These are phyloP conservation scores for Amylocarpus encephaloides DNA, from an alignment of 2,329 filamentous ascomycete genomes.

Conservation along the genomic window DNA sequence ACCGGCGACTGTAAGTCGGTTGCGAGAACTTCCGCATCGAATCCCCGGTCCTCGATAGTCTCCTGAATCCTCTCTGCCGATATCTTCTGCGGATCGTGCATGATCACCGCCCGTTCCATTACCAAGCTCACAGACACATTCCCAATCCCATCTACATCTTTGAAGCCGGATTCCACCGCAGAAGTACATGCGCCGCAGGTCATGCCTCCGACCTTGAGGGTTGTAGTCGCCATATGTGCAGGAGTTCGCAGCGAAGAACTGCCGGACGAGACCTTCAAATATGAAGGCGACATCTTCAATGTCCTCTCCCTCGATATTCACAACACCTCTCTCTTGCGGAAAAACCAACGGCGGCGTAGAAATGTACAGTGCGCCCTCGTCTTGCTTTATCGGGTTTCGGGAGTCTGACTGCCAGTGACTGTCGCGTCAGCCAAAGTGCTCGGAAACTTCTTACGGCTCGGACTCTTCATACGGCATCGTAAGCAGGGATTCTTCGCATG, in stretches of 20 bases:
- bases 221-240: constrained; percentile 79
- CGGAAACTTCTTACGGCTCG: not conserved
- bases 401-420: not conserved
- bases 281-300: constrained; percentile 26
- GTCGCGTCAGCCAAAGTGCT: not conserved
- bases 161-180: constrained; percentile 88
- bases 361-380: not conserved
- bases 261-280: constrained; percentile 25
- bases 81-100: constrained; percentile 74
- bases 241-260: constrained; percentile 16
- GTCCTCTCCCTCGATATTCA: constrained; percentile 5
- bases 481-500: not conserved
- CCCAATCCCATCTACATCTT: constrained; percentile 71
- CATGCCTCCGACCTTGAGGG: constrained; percentile 84
- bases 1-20: constrained; percentile 62
- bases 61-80: constrained; percentile 71
- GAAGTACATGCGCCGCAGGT: constrained; percentile 92
- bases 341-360: not conserved
- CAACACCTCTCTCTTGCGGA: constrained; percentile 3
- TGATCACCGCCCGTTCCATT: constrained; percentile 91
- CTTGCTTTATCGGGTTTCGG: not conserved
- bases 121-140: constrained; percentile 88
- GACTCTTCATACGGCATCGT: not conserved
- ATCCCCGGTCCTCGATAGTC: constrained; percentile 85
- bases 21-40: constrained; percentile 83